Evolutionary conservation across 2,329 filamentous ascomycete genomes (phyloP).

Genomic region (Penicillium capsulatum): DNA sequence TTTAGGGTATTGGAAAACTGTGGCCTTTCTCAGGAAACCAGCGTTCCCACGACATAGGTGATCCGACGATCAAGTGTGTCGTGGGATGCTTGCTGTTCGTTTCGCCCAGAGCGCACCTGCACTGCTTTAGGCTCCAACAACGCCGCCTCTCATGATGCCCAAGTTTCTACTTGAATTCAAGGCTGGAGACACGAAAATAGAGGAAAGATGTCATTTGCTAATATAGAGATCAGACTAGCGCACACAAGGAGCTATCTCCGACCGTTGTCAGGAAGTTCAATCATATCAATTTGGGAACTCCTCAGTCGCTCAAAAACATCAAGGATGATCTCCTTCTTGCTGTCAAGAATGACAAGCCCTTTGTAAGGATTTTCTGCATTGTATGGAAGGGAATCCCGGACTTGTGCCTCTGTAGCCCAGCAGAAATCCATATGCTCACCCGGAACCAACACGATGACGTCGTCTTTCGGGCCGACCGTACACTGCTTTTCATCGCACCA

Average conservation of each 20-base stretch:
- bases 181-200: neutral
- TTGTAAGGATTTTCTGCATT: constrained; percentile 3
- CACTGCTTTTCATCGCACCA: constrained; percentile 5
- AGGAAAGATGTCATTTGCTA: neutral
- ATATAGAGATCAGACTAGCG: neutral
- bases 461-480: constrained; percentile 2
- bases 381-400: constrained; percentile 3
- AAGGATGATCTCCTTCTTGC: constrained; percentile 5
- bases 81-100: no score
- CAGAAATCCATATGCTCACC: constrained; percentile 7
- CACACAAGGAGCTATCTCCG: neutral
- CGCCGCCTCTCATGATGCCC: no score
- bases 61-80: no score
- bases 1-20: no score
- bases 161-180: no score
- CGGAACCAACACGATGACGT: neutral
- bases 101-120: no score
- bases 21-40: no score
- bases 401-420: constrained; percentile 5
- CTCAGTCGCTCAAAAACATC: constrained; percentile 4
- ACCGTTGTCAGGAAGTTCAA: neutral
- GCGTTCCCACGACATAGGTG: no score
- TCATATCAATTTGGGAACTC: constrained; percentile 3
- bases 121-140: no score
- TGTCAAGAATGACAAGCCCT: constrained; percentile 7